Evolutionary conservation across 2,329 filamentous ascomycete species (phyloP).

Genomic region (Dothistroma pini): DNA sequence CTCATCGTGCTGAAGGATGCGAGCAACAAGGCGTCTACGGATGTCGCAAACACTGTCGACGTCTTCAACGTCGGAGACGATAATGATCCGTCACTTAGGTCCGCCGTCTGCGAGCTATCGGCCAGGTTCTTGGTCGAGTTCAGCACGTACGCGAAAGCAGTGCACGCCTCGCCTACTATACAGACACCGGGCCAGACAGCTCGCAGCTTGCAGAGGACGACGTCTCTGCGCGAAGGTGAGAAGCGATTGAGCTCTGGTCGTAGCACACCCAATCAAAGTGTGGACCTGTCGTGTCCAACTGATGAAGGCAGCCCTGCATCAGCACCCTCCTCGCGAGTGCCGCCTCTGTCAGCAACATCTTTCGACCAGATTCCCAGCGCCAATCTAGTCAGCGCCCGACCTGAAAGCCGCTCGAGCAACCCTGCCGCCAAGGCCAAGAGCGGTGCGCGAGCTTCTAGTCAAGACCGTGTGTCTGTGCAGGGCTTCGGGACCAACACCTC

Average conservation of each 20-base stretch:
- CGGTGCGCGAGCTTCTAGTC: conserved; percentile 32
- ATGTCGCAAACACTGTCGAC: conserved; percentile 16
- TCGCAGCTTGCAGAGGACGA: conserved; percentile 42
- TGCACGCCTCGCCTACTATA: conserved; percentile 59
- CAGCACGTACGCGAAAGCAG: conserved; percentile 46
- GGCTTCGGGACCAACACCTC: conserved; percentile 62
- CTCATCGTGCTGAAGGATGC: conserved; percentile 25
- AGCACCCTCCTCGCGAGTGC: conserved; percentile 22
- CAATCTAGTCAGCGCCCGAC: conserved; percentile 38
- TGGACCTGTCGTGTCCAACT: conserved; percentile 25
- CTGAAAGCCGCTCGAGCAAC: conserved; percentile 33
- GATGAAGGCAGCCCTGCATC: conserved; percentile 24
- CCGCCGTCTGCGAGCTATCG: conserved; percentile 45
- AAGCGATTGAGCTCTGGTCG: conserved; percentile 23
- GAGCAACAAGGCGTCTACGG: conserved; percentile 9
- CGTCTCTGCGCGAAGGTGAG: conserved; percentile 24
- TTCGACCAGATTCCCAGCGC: conserved; percentile 52
- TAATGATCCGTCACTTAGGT: conserved; percentile 37
- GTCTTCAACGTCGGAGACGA: conserved; percentile 16
- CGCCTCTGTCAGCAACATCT: conserved; percentile 48
- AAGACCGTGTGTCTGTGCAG: conserved; percentile 58
- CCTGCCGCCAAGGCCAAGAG: conserved; percentile 21
- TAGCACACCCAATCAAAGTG: conserved; percentile 21
- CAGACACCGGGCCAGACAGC: conserved; percentile 62
- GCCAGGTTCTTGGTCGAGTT: conserved; percentile 46